Base-by-base conservation (phyloP, 148 eudicot genomes). In the Suaeda aralocaspica region DNA sequence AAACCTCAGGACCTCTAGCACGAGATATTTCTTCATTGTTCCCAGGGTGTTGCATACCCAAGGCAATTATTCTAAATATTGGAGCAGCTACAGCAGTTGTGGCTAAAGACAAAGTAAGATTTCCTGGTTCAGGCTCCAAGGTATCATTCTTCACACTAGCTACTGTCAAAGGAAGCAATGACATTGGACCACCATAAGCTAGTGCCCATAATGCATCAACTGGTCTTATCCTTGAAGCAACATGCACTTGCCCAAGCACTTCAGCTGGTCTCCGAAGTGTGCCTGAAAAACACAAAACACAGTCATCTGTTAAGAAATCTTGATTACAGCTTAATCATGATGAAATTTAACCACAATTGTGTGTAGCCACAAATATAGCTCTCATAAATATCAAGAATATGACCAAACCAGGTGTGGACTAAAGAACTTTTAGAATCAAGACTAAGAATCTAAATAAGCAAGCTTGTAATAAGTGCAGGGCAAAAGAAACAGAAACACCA, bases 211-310 rank as follows among this genome's bases (percentile, higher is more conserved):
- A 81, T 75, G 99, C 93, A 78, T 95, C 99, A 59, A 86, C 80
- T 52, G 99, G 96, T 44, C 93, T 85, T 88, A 85, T 86, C 76
- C 97, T 91, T 48, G 83, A 84, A 73, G 99, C 99, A 74, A 95
- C 97, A 85, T 91, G 90, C 53, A 95, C 99, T 79, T 88, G 99
- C 68, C 99, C 99, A 46, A 95, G 96, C 72, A 95, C 93, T 78
- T 95, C 97, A 58, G 99, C 99, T 62, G 99, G 99, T 76, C 96
- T 86, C 62, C 99, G 80, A 45, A 85, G 85, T 74, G 72, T 70
- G 66, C 99, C 99, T 95, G 84, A 72, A 80, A 76, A 64, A 56
- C 44, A 55, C 45, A 75, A 59, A 9, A 57, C 51, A 64, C 41
- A 45, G 62, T 36, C 41, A 36, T 8, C 41, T 36, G 8, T 68